phyloP scores from a whole-genome alignment of 257 asterid genomes.

The Vinca minor region DNA sequence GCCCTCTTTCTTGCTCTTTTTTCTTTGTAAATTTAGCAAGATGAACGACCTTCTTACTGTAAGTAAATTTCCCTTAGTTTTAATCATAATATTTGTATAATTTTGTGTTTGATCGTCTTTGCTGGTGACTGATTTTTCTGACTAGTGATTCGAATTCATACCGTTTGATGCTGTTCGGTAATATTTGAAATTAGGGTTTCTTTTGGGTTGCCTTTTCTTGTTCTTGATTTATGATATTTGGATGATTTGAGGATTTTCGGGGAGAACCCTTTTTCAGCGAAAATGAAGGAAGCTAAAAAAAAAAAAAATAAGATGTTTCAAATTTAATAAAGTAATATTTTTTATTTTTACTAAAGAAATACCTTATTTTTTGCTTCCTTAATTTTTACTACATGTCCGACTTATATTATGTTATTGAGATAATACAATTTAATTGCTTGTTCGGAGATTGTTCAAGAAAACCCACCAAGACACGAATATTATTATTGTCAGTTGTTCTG shows the following conservation, averaged over 20 bases:
- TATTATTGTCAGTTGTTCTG: not conserved
- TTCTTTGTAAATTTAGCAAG: conserved; percentile 10
- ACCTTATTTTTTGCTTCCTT: no score
- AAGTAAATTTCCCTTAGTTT: conserved; percentile 15
- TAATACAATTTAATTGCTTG: not conserved
- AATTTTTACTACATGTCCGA: no score
- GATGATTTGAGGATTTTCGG: not conserved
- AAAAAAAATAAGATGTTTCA: no score
- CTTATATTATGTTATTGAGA: no score
- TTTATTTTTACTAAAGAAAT: no score
- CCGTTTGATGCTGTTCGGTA: not conserved
- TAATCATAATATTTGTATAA: not conserved
- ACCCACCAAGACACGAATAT: not conserved
- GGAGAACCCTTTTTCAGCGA: conserved; percentile 4
- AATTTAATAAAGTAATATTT: no score
- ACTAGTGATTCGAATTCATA: not conserved
- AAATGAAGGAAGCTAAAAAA: no score
- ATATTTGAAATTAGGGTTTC: not conserved
- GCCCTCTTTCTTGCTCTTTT: not conserved
- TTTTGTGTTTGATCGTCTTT: not conserved
- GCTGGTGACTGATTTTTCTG: not conserved
- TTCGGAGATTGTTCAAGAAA: not conserved
- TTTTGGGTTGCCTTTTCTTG: not conserved
- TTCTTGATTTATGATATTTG: conserved; percentile 1
- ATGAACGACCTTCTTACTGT: conserved; percentile 73